Conservation (phyloP, 1,284 basidiomycete genomes). For the Afroboletus lepidellus region DNA sequence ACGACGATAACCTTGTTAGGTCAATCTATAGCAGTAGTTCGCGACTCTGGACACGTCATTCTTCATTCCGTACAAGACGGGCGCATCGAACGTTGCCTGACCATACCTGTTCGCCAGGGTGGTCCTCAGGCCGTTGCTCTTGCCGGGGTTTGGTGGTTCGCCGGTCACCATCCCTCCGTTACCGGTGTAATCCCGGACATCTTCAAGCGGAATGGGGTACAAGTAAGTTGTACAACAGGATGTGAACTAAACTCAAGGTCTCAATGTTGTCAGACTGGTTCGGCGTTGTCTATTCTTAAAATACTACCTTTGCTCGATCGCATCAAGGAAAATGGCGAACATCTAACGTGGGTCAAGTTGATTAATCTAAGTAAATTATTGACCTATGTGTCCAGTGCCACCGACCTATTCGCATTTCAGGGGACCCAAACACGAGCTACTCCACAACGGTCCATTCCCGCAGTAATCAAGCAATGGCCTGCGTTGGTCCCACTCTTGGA, state of each 20-base stretch:
- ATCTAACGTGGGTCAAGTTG: slow-evolving; percentile 50
- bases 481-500: slow-evolving; percentile 53
- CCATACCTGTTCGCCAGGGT: slow-evolving; percentile 31
- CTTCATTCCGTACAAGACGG: slow-evolving; percentile 79
- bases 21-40: slow-evolving; percentile 69
- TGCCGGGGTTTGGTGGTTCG: slow-evolving; percentile 76
- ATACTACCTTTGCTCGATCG: slow-evolving; percentile 68
- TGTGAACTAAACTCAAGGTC: background rate
- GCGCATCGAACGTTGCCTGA: slow-evolving; percentile 46
- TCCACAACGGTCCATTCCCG: slow-evolving; percentile 47
- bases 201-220: slow-evolving; percentile 62
- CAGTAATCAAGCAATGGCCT: slow-evolving; percentile 66
- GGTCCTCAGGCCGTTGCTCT: slow-evolving; percentile 36
- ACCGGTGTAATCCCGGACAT: slow-evolving; percentile 65
- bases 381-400: slow-evolving; percentile 46
- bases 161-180: slow-evolving; percentile 42
- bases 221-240: slow-evolving; percentile 44
- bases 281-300: slow-evolving; percentile 67
- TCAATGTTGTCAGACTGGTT: slow-evolving; percentile 57
- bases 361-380: slow-evolving; percentile 4
- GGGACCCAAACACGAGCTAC: slow-evolving; percentile 52
- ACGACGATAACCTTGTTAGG: slow-evolving; percentile 41
- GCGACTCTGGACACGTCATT: slow-evolving; percentile 63
- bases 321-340: slow-evolving; percentile 60
- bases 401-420: slow-evolving; percentile 76